Base-by-base conservation (phyloP, 2,329 filamentous ascomycete species). In the Aspergillus hiratsukae region DNA sequence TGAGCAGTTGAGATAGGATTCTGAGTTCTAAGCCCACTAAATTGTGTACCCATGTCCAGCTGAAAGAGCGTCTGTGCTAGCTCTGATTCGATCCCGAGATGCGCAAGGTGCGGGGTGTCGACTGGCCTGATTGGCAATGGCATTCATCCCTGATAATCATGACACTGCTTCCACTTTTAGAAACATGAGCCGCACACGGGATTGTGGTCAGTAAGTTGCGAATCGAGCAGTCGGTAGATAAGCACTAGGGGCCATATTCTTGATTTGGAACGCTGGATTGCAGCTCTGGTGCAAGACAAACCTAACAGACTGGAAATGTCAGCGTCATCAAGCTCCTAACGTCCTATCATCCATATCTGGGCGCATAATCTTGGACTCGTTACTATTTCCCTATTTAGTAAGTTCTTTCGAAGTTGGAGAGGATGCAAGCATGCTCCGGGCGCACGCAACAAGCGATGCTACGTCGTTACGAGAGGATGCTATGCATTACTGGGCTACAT, bases 41-140 rank as follows among this genome's bases (percentile, higher is more conserved):
- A 54, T 58, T 55, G 14, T 54, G 43, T 40, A 58, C 56, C 49
- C 58, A 61, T 54, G 55, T 45, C 48, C 55, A 59, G 61, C 61
- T 62, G 58, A 62, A 54, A 48, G 49, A 50, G 45, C 7, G 28
- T n/a, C 19, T 21, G 45, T n/a, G 29, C 23, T 23, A 53, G 48
- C 19, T 53, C 23, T 58, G 49, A 61, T 56, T 61, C 46, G 59
- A 61, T 58, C 43, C 48, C 49, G 41, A 49, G 19, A 31, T 49
- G 43, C 23, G 4, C 43, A 46, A 27, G 43, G 21, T 63, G 57
- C 59, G 59, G 61, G 58, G 55, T 57, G 52, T 28, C 48, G 17
- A 46, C 11, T 46, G 21, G 11, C 28, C 23, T 55, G 49, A 53
- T 59, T 50, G 58, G 46, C 58, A 46, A 46, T 25, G 21, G 19